Evolutionary conservation across 768 basidiomycete genomes (phyloP).

Genomic region (Hygrophorus russula): DNA sequence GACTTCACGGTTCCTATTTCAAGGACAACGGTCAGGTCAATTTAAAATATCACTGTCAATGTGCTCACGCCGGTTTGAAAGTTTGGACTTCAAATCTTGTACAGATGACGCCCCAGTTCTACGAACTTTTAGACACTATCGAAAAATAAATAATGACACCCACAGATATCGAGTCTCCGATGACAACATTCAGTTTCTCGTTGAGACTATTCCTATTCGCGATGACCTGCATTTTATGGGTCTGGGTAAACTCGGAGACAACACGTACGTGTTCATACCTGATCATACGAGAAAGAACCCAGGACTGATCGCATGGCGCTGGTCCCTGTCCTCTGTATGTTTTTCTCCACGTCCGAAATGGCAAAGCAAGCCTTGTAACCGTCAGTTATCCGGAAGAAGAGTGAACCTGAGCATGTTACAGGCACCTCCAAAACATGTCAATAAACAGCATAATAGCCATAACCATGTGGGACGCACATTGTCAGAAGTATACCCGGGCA

Average conservation of each 20-base stretch:
- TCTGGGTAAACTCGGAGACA: not conserved
- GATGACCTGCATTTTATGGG: conserved; percentile 26
- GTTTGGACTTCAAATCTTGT: conserved; percentile 49
- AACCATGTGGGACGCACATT: conserved; percentile 13
- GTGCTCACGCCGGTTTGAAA: conserved; percentile 35
- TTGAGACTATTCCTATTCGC: conserved; percentile 45
- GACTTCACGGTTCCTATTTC: conserved; percentile 36
- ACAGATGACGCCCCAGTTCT: conserved; percentile 50
- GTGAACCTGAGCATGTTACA: conserved; percentile 38
- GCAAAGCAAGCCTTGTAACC: conserved; percentile 45
- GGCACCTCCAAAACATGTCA: conserved; percentile 25
- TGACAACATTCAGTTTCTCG: conserved; percentile 31
- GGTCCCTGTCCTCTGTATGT: conserved; percentile 41
- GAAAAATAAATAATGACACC: conserved; percentile 5
- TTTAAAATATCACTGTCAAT: not conserved
- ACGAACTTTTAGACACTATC: not conserved
- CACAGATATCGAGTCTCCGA: conserved; percentile 37
- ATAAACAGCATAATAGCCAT: not conserved
- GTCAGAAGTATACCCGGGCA: conserved; percentile 23
- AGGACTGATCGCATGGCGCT: conserved; percentile 45
- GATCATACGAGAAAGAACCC: conserved; percentile 37
- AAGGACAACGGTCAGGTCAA: not conserved
- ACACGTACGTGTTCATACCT: conserved; percentile 16
- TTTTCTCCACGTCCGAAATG: conserved; percentile 35
- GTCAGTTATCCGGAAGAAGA: conserved; percentile 41